Percentiles rank a stretch among this genome's conserved stretches.
phyloP scores from a whole-genome alignment of 371 early-diverging fungal species.

The Haplosporangium sp. region DNA sequence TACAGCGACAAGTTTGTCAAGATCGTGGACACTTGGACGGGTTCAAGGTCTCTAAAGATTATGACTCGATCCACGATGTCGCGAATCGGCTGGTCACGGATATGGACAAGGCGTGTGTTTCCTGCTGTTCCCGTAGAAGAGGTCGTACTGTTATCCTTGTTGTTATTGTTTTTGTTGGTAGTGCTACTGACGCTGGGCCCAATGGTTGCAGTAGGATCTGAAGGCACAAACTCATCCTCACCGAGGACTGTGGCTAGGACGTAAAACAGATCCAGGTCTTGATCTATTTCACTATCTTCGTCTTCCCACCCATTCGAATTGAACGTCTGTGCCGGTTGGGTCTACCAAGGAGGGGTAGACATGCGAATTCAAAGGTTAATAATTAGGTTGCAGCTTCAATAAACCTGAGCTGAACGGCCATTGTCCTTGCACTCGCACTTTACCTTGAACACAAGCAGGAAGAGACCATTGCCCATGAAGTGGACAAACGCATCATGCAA shows the following conservation, averaged over 20 bases:
- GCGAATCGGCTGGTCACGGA: slow-evolving; percentile 71
- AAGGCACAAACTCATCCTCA: slow-evolving; percentile 65
- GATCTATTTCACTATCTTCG: slow-evolving; percentile 36
- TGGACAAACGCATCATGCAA: slow-evolving; percentile 68
- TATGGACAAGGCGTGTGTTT: slow-evolving; percentile 56
- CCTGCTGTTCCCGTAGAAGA: neutral
- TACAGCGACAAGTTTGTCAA: slow-evolving; percentile 66
- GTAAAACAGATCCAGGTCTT: slow-evolving; percentile 68
- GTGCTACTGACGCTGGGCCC: neutral
- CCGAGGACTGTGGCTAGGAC: slow-evolving; percentile 67
- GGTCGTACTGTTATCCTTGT: neutral
- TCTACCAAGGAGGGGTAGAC: slow-evolving; percentile 26
- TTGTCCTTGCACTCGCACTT: too few relatives aligned
- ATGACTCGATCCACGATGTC: slow-evolving; percentile 70
- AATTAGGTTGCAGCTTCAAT: neutral
- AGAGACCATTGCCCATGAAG: slow-evolving; percentile 71
- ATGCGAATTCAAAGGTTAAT: neutral
- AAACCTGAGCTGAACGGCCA: neutral
- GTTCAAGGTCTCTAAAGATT: slow-evolving; percentile 65
- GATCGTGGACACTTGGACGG: slow-evolving; percentile 66
- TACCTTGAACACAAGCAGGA: slow-evolving; percentile 70
- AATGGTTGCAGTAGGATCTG: slow-evolving; percentile 48
- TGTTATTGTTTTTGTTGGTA: neutral
- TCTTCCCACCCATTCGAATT: slow-evolving; percentile 25
- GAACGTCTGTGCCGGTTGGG: slow-evolving; percentile 58